phyloP scores from a whole-genome alignment of 1,139 yeast species.

The Pichia sp. region DNA sequence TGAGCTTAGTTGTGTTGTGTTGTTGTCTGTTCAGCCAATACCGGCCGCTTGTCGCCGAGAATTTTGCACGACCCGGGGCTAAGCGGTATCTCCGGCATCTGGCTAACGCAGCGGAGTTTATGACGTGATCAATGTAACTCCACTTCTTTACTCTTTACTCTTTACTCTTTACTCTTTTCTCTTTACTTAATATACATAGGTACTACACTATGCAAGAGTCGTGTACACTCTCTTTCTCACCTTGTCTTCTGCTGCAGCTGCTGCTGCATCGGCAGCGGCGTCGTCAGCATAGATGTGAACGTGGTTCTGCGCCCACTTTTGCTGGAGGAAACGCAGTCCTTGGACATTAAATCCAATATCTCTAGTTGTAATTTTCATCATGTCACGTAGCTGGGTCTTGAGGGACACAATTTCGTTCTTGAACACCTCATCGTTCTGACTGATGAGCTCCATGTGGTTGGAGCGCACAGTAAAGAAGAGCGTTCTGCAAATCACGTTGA shows the following conservation, averaged over 20 bases:
- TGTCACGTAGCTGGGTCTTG: constrained; percentile 47
- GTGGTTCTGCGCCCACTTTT: constrained; percentile 76
- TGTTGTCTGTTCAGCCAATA: too few species aligned
- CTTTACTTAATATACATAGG: too few species aligned
- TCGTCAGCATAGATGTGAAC: constrained; percentile 70
- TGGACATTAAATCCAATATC: constrained; percentile 83
- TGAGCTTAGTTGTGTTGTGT: too few species aligned
- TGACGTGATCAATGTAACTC: too few species aligned
- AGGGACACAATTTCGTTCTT: constrained; percentile 54
- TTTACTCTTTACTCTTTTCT: too few species aligned
- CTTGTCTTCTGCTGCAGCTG: constrained; percentile 32
- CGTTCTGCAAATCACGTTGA: constrained; percentile 65
- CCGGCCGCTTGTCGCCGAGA: too few species aligned
- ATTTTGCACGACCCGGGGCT: too few species aligned
- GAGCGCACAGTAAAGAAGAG: constrained; percentile 64
- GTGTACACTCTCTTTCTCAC: constrained; percentile 58
- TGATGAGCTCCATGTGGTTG: constrained; percentile 69
- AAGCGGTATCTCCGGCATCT: too few species aligned
- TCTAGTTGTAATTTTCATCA: constrained; percentile 44
- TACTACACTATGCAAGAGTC: constrained; percentile 28
- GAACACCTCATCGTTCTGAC: constrained; percentile 56
- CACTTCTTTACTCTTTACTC: too few species aligned
- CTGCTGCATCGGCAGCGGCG: constrained; percentile 30
- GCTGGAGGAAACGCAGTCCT: constrained; percentile 66
- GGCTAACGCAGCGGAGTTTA: too few species aligned